These are phyloP conservation scores for Blastocystis sp. DNA, from an alignment of 352 stramenopile genomes.

Conservation along the genomic window DNA sequence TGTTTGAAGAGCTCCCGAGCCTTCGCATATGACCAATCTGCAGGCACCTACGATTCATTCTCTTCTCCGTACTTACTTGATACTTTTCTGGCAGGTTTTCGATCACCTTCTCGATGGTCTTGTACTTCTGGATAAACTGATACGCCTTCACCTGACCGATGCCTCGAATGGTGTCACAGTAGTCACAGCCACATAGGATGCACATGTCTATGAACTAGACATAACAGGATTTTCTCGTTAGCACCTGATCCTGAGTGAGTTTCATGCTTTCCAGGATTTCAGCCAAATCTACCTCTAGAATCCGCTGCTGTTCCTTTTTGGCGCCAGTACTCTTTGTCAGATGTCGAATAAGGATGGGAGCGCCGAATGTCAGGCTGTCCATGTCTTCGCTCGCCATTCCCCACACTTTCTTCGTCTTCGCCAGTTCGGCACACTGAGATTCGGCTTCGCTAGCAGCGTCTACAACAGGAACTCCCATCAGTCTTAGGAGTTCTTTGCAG, in stretches of 20 bases:
- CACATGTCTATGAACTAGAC: slow-evolving; percentile 97
- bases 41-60: slow-evolving; percentile 59
- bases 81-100: slow-evolving; percentile 76
- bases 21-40: slow-evolving; percentile 66
- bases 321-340: slow-evolving; percentile 71
- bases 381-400: slow-evolving; percentile 95
- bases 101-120: slow-evolving; percentile 87
- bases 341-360: slow-evolving; percentile 86
- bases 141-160: slow-evolving; percentile 94
- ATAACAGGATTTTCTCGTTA: slow-evolving; percentile 1
- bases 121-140: slow-evolving; percentile 89
- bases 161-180: slow-evolving; percentile 89
- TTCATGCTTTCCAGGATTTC: slow-evolving; percentile 84
- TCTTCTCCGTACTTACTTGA: slow-evolving; percentile 57
- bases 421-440: slow-evolving; percentile 88
- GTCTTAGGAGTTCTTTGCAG: slow-evolving; percentile 79
- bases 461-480: slow-evolving; percentile 93
- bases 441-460: slow-evolving; percentile 93
- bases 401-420: slow-evolving; percentile 84
- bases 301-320: slow-evolving; percentile 20
- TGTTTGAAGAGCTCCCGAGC: slow-evolving; percentile 85
- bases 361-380: slow-evolving; percentile 94
- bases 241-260: slow-evolving; percentile 74
- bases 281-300: slow-evolving; percentile 70
- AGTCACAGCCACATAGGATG: slow-evolving; percentile 96